Base-by-base conservation (phyloP, 768 basidiomycete species). In the Mycena vulgaris region DNA sequence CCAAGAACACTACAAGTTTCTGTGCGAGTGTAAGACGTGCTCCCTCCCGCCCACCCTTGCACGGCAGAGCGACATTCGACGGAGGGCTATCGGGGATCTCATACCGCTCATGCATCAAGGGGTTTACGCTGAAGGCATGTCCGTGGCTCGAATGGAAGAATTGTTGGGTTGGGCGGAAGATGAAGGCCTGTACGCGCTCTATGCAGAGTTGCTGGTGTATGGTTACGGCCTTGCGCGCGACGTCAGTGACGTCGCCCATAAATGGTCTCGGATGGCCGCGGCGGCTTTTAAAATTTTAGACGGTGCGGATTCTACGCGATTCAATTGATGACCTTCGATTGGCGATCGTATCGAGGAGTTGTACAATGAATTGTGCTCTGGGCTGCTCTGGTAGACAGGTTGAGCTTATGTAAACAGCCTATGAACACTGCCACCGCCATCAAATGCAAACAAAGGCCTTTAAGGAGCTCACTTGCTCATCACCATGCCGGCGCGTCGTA, bases 1-100 rank as follows among this genome's bases (percentile, higher is more conserved):
- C 2, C 52, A 47, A 28, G 59, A 68, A 39, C 66, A 68, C 27
- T 68, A 68, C 66, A 68, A 68, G 53, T 68, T 68, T 23, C 21
- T 63, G 37, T 68, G 67, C 37, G 60, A 63, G 37, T 68, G 67
- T 23, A 25, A 52, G 27, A 68, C 67, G 19, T 68, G 67, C 47
- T 56, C 45, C 6, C 61, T 68, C 28, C 53, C 47, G 7, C 53
- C 48, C 33, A 55, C 35, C 35, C 35, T 62, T 53, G 35, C 37
- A 17, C 45, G 39, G 33, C 40, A 48, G 42, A 68, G 67, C 37
- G 67, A 68, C 56, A 2, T 31, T 31, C 67, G 67, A 21, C 67
- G 67, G 47, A 39, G 45, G 21, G 67, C 67, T n/a, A 68, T 68
- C 19, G 42, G 28, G 13, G 47, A 56, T 8, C 35, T 68, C 17